Conservation (phyloP, 225 moss, liverwort and hornwort species). For the Lunularia cruciata region DNA sequence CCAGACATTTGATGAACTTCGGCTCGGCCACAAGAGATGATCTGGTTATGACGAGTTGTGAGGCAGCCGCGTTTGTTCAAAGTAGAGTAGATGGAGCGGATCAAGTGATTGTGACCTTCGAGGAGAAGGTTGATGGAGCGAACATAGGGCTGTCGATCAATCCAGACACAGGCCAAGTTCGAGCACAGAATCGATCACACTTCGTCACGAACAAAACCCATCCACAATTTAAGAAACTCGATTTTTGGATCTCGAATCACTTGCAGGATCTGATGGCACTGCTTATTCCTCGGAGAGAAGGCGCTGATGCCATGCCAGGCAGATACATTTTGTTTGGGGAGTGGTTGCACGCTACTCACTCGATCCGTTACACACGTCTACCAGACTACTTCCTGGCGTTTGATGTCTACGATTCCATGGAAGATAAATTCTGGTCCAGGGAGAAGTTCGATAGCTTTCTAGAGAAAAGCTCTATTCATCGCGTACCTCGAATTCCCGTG, state of each 20-base stretch:
- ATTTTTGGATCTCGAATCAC: slow-evolving; percentile 57
- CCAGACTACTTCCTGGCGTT: slow-evolving; percentile 67
- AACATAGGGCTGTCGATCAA: slow-evolving; percentile 66
- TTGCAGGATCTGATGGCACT: slow-evolving; percentile 27
- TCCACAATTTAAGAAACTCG: slow-evolving; percentile 52
- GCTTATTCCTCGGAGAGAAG: slow-evolving; percentile 7
- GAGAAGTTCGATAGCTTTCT: slow-evolving; percentile 39
- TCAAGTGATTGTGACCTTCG: slow-evolving; percentile 37
- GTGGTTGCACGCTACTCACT: slow-evolving; percentile 76
- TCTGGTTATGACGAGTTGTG: slow-evolving; percentile 30
- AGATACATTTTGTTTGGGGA: slow-evolving; percentile 61
- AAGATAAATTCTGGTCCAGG: slow-evolving; percentile 51
- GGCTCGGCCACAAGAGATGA: slow-evolving; percentile 67
- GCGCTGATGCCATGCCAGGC: slow-evolving; percentile 13
- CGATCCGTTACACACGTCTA: slow-evolving; percentile 54
- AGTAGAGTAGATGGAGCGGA: background rate
- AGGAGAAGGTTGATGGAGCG: slow-evolving; percentile 79
- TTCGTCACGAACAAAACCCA: slow-evolving; percentile 54
- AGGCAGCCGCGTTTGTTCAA: slow-evolving; percentile 21
- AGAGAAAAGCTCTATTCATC: slow-evolving; percentile 36
- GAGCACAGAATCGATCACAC: slow-evolving; percentile 70
- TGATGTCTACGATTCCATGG: slow-evolving; percentile 63
- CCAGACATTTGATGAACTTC: slow-evolving; percentile 68
- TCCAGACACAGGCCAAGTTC: slow-evolving; percentile 34
- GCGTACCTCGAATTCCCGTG: slow-evolving; percentile 44